Evolutionary conservation across 257 asterid species (phyloP), one percentile per base, ranked within the genome.

Genomic region (Forsythia viridissima): DNA sequence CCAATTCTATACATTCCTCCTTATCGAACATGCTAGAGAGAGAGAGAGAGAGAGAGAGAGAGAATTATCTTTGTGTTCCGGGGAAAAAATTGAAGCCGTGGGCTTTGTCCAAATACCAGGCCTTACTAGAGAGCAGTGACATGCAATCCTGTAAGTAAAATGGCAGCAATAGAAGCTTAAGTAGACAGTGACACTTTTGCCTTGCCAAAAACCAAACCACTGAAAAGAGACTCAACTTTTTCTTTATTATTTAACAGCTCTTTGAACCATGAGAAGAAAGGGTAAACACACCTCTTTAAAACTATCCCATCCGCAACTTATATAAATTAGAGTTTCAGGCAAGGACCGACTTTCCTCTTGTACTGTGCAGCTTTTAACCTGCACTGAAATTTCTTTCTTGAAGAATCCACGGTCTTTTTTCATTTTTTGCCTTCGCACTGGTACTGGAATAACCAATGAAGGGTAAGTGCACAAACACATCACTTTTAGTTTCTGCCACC

Each of bases 301-400:
- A 85, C 97, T 93, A 82, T 91, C 94, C 99, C 99, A 94, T 74
- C 99, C 97, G 20, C 97, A 94, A 89, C 99, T 94, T 72, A 93
- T 92, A 65, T 94, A 94, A 71, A 94, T 91, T 24, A 93, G 94
- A 74, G 96, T 93, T 87, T 88, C 86, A 66, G 98, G 99, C 83
- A 89, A 84, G 73, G 89, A 80, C 24, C 36, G 88, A 40, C 78
- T 81, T 78, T 91, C 92, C 73, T 85, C 92, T 82, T 80, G 85
- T 65, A 59, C 81, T 59, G 84, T 68, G 67, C 71, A 78, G 80
- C 77, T 83, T 79, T 83, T 78, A 73, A 74, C 84, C 66, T 84
- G 91, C 83, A 85, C 90, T 65, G 97, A 90, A 76, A 89, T 82
- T 81, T 91, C 84, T 89, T 66, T 91, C 94, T 44, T 97, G 91